Conservation (phyloP, 2,329 filamentous ascomycete species). For the Microsporum audouinii region DNA sequence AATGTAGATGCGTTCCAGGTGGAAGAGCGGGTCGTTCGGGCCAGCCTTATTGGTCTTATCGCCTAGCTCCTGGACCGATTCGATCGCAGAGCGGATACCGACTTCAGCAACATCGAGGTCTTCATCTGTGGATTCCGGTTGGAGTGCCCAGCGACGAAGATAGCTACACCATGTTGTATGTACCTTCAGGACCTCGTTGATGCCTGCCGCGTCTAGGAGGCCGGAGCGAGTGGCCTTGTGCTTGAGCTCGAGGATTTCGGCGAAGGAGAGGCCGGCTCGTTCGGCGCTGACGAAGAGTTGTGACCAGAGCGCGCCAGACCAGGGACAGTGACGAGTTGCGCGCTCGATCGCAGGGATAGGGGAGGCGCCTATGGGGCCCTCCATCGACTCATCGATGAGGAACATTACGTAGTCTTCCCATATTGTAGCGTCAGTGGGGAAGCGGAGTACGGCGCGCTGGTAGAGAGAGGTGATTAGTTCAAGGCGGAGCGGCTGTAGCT, state of each 20-base stretch:
- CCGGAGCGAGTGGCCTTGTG: slow-evolving; percentile 80
- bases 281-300: slow-evolving; percentile 79
- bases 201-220: slow-evolving; percentile 70
- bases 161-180: slow-evolving; percentile 93
- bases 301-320: slow-evolving; percentile 84
- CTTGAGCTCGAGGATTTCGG: slow-evolving; percentile 79
- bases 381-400: slow-evolving; percentile 44
- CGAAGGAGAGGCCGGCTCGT: slow-evolving; percentile 61
- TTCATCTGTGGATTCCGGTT: slow-evolving; percentile 61
- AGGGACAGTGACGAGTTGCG: slow-evolving; percentile 81
- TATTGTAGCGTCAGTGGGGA: slow-evolving; percentile 59
- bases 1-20: slow-evolving; percentile 82
- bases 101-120: slow-evolving; percentile 83
- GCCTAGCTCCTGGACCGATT: slow-evolving; percentile 68
- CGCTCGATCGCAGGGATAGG: slow-evolving; percentile 64
- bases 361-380: slow-evolving; percentile 34
- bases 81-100: slow-evolving; percentile 71
- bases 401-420: slow-evolving; percentile 82
- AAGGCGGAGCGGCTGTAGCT: slow-evolving; percentile 31
- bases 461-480: slow-evolving; percentile 54
- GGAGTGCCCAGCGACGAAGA: slow-evolving; percentile 72
- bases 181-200: slow-evolving; percentile 80
- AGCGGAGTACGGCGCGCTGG: slow-evolving; percentile 62
- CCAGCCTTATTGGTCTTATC: slow-evolving; percentile 67
- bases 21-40: slow-evolving; percentile 76